Conservation (phyloP, 202 grass and related monocot genomes). For the Digitaria exilis region DNA sequence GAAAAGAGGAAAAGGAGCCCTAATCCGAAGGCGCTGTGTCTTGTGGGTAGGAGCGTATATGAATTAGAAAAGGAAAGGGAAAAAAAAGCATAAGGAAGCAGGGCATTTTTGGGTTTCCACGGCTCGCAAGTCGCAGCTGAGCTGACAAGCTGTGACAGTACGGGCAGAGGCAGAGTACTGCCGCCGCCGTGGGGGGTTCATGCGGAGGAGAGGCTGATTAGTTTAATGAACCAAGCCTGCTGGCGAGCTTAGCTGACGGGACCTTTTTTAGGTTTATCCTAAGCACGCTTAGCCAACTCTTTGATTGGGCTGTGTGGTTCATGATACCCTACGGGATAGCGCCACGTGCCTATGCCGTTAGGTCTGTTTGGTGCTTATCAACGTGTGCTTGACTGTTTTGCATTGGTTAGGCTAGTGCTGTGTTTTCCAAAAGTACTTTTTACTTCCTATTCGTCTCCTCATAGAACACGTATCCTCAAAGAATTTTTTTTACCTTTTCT, state of each 20-base stretch:
- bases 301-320: slow-evolving; percentile 31
- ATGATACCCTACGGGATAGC: slow-evolving; percentile 41
- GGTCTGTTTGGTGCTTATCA: not conserved
- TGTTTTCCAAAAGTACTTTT: too few species aligned
- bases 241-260: slow-evolving; percentile 17
- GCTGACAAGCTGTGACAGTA: slow-evolving; percentile 4
- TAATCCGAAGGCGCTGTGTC: not conserved
- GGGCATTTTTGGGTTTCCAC: slow-evolving; percentile 40
- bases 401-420: not conserved
- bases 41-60: not conserved
- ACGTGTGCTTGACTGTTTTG: not conserved
- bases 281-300: slow-evolving; percentile 48
- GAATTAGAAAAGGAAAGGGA: too few species aligned
- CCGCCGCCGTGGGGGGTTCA: not conserved
- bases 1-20: not conserved
- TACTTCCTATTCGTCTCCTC: too few species aligned
- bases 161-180: not conserved
- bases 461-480: too few species aligned
- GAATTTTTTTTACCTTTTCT: too few species aligned
- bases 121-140: not conserved
- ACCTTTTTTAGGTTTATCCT: slow-evolving; percentile 44
- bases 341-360: slow-evolving; percentile 33
- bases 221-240: not conserved
- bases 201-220: slow-evolving; percentile 42
- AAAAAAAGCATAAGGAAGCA: not conserved